Conservation (phyloP, 352 stramenopile species). For the Albugo laibachii region DNA sequence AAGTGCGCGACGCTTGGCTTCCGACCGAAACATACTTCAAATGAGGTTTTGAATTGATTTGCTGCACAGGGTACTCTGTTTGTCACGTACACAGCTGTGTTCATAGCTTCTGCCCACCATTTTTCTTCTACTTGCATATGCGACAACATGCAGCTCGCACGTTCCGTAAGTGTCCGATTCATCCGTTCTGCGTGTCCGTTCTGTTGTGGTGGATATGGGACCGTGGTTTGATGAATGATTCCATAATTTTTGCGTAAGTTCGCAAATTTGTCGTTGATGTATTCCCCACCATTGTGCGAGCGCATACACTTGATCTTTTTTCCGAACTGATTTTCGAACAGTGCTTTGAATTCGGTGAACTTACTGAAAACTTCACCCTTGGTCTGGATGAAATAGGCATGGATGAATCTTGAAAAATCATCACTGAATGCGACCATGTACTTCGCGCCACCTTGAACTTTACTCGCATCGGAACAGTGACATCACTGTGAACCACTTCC, state of each 20-base stretch:
- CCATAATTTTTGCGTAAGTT: too few species aligned
- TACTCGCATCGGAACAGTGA: not conserved
- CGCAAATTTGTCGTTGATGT: slow-evolving; percentile 2
- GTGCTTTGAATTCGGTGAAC: slow-evolving; percentile 5
- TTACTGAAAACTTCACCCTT: slow-evolving; percentile 8
- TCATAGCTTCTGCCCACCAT: too few species aligned
- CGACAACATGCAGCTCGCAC: slow-evolving; percentile 6
- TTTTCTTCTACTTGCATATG: slow-evolving; percentile 1
- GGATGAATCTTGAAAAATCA: slow-evolving; percentile 8
- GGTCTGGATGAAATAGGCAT: slow-evolving; percentile 10
- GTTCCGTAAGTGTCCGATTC: slow-evolving; percentile 8
- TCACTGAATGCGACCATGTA: slow-evolving; percentile 8
- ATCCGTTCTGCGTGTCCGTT: slow-evolving; percentile 10
- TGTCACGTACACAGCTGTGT: too few species aligned
- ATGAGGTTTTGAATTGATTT: not conserved
- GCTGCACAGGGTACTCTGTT: too few species aligned
- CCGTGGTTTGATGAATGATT: not conserved
- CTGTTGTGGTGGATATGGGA: slow-evolving; percentile 9
- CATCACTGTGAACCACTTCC: not conserved
- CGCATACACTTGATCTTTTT: slow-evolving; percentile 10
- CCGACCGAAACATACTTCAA: too few species aligned
- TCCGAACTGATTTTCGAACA: slow-evolving; percentile 9
- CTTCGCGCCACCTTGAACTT: not conserved
- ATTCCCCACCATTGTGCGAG: slow-evolving; percentile 15
- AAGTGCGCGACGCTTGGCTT: not conserved